Evolutionary conservation across 2,329 filamentous ascomycete species (phyloP).

Genomic region (Botrytis fragariae): DNA sequence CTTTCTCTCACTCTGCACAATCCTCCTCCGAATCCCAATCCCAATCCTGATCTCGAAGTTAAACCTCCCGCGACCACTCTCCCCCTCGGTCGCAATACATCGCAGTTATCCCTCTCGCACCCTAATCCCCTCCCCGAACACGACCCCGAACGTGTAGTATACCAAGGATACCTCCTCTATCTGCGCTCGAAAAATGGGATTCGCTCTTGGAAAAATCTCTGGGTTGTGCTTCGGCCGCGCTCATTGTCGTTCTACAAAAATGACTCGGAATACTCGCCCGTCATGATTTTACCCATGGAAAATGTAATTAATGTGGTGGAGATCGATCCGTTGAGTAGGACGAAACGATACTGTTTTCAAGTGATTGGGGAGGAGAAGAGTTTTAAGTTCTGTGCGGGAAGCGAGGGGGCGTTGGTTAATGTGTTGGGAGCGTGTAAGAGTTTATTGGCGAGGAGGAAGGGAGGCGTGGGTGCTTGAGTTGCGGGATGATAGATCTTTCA

Average conservation of each 20-base stretch:
- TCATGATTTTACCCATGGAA: constrained; percentile 75
- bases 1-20: constrained; percentile 36
- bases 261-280: constrained; percentile 82
- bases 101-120: constrained; percentile 59
- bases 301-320: constrained; percentile 88
- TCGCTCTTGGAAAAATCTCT: constrained; percentile 90
- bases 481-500: not conserved
- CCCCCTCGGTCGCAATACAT: constrained; percentile 53
- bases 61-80: constrained; percentile 35
- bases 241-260: constrained; percentile 92
- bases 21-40: constrained; percentile 8
- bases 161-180: constrained; percentile 85
- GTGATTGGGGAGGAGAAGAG: constrained; percentile 91
- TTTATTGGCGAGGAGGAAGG: constrained; percentile 67
- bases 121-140: constrained; percentile 42
- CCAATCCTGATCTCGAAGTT: constrained; percentile 31
- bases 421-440: constrained; percentile 93
- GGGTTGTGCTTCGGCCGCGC: constrained; percentile 84
- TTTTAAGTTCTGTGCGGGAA: constrained; percentile 70
- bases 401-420: constrained; percentile 78
- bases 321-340: constrained; percentile 81
- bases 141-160: constrained; percentile 86
- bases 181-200: constrained; percentile 81
- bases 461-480: constrained; percentile 37
- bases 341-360: constrained; percentile 84